A percentile compares a stretch with the other conserved stretches of the same genome.
phyloP scores from a whole-genome alignment of 1,284 basidiomycete species.

The Hypsizygus ulmarius region DNA sequence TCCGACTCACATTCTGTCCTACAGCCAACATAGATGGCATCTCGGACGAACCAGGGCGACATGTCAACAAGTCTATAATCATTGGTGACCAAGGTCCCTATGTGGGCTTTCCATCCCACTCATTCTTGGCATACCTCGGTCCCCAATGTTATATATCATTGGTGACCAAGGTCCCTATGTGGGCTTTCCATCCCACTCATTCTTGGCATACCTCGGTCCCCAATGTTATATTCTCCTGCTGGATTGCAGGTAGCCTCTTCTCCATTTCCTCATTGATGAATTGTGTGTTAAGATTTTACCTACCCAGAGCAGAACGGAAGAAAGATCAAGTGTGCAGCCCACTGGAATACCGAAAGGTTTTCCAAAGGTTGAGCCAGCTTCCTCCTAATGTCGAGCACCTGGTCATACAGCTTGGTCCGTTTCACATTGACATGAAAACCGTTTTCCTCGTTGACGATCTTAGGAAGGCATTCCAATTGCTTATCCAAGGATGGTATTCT shows the following conservation, averaged over 20 bases:
- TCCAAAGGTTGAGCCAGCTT: slow-evolving; percentile 55
- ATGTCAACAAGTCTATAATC: slow-evolving; percentile 70
- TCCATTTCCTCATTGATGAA: not conserved
- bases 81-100: slow-evolving; percentile 77
- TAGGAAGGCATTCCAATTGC: slow-evolving; percentile 70
- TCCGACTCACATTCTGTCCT: slow-evolving; percentile 17
- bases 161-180: slow-evolving; percentile 78
- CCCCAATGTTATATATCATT: too few relatives aligned
- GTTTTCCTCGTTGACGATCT: not conserved
- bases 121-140: slow-evolving; percentile 72
- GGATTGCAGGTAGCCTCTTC: slow-evolving; percentile 70
- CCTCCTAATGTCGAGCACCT: slow-evolving; percentile 76
- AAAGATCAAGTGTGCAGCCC: slow-evolving; percentile 77
- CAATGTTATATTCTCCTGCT: slow-evolving; percentile 71
- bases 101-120: slow-evolving; percentile 79
- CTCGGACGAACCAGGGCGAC: slow-evolving; percentile 52
- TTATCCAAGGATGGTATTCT: slow-evolving; percentile 91
- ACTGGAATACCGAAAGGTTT: slow-evolving; percentile 70
- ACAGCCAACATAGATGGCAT: slow-evolving; percentile 74
- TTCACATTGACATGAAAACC: slow-evolving; percentile 6
- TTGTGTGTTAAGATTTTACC: not conserved
- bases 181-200: slow-evolving; percentile 78
- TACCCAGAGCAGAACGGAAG: slow-evolving; percentile 76
- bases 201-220: slow-evolving; percentile 72
- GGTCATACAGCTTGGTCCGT: slow-evolving; percentile 71